Conservation (phyloP, 106 monocot species). For the Cymbidium sinense region DNA sequence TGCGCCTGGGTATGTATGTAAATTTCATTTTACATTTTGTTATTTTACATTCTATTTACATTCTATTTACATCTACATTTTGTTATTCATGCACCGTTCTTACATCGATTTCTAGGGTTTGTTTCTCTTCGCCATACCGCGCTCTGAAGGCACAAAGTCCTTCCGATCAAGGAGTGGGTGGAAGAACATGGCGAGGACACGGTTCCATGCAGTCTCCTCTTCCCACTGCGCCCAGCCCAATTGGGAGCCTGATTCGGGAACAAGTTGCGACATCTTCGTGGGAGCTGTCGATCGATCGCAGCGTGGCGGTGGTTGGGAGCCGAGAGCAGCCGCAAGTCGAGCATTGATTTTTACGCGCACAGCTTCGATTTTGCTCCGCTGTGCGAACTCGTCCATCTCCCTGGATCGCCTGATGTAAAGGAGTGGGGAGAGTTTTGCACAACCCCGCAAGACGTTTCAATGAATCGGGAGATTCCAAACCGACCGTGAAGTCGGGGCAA, state of each 20-base stretch:
- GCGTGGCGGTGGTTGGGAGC: conserved; percentile 91
- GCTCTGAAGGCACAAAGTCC: too few species aligned
- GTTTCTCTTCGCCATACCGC: too few species aligned
- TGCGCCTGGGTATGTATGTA: too few species aligned
- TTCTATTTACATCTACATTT: too few species aligned
- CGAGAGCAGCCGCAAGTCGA: conserved; percentile 98
- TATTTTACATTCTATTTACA: too few species aligned
- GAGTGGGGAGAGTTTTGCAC: conserved; percentile 88
- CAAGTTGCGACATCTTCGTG: conserved; percentile 84
- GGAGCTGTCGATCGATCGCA: conserved; percentile 64
- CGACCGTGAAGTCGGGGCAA: conserved; percentile 92
- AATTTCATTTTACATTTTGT: too few species aligned
- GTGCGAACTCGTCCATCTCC: conserved; percentile 62
- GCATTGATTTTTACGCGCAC: conserved; percentile 97
- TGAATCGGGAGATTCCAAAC: conserved; percentile 67
- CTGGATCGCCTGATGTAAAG: not conserved
- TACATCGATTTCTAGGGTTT: too few species aligned
- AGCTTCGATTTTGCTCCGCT: conserved; percentile 86
- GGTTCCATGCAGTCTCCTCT: too few species aligned
- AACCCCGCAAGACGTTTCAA: conserved; percentile 59
- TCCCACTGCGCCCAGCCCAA: conserved; percentile 18
- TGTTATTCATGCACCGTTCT: too few species aligned
- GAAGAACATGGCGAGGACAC: conserved; percentile 15
- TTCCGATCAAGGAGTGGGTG: too few species aligned
- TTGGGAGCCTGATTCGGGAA: conserved; percentile 73